Conservation (phyloP, 805 yeast species). For the Pichia nanzhaoensis region DNA sequence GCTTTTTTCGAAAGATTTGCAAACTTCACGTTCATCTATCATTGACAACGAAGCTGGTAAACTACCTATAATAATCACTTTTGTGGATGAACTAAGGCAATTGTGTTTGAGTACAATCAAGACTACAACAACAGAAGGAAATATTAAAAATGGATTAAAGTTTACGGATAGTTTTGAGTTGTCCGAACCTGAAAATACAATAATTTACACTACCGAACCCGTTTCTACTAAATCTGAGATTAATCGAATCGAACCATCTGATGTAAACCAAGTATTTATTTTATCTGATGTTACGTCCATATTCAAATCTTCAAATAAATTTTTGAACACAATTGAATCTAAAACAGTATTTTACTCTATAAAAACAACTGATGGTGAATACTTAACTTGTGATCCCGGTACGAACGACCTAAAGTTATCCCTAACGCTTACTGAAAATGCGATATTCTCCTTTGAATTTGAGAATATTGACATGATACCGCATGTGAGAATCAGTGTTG, state of each 20-base stretch:
- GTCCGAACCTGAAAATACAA: not conserved
- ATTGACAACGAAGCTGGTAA: constrained; percentile 1
- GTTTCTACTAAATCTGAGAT: not conserved
- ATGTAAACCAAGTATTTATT: constrained; percentile 24
- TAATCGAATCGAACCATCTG: constrained; percentile 22
- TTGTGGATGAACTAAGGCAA: not conserved
- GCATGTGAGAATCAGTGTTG: constrained; percentile 14
- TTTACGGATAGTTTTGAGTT: constrained; percentile 4
- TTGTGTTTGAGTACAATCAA: constrained; percentile 4
- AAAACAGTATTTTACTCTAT: constrained; percentile 14
- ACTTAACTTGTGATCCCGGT: constrained; percentile 18
- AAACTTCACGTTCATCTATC: not conserved
- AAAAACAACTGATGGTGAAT: constrained; percentile 21
- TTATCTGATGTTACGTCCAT: constrained; percentile 16
- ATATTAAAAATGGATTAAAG: not conserved
- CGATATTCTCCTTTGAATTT: constrained; percentile 21
- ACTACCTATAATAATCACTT: constrained; percentile 3
- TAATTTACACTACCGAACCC: not conserved
- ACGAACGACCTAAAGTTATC: constrained; percentile 17
- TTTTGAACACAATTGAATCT: not conserved
- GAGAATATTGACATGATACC: constrained; percentile 4
- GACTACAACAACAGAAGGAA: not conserved
- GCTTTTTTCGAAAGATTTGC: constrained; percentile 10
- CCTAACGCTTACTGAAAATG: constrained; percentile 25
- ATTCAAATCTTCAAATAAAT: constrained; percentile 10